Conservation (phyloP, 2,329 filamentous ascomycete species). For the Arthrobotrys megalospora region DNA sequence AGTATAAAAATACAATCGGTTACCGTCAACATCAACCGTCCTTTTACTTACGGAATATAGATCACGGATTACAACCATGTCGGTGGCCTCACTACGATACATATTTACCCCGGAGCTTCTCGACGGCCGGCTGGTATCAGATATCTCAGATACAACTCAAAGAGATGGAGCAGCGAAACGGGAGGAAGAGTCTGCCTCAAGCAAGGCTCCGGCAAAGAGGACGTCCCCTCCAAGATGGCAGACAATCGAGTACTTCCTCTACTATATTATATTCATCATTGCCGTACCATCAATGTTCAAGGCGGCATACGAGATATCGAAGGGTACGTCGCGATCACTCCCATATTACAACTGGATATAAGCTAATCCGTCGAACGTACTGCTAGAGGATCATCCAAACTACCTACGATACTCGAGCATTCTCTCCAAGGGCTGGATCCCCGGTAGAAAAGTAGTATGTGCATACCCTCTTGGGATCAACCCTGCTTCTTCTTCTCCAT, state of each 20-base stretch:
- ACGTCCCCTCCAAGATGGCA: constrained; percentile 80
- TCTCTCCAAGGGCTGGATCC: constrained; percentile 89
- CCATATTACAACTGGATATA: background rate
- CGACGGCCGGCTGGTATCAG: constrained; percentile 54
- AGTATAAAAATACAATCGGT: constrained; percentile 7
- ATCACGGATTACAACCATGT: constrained; percentile 46
- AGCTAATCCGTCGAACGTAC: background rate
- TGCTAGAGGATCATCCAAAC: constrained; percentile 81
- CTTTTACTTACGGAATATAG: constrained; percentile 5
- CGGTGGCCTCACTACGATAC: constrained; percentile 52
- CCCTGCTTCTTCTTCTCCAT: background rate
- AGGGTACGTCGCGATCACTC: constrained; percentile 72
- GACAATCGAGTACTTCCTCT: constrained; percentile 87
- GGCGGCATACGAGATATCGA: constrained; percentile 86
- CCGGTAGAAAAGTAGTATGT: constrained; percentile 86
- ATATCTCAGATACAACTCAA: constrained; percentile 36
- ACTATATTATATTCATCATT: constrained; percentile 78
- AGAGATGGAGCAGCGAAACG: constrained; percentile 54
- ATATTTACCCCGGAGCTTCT: constrained; percentile 58
- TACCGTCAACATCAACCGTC: constrained; percentile 15
- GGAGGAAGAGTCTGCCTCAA: constrained; percentile 37
- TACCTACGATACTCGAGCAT: constrained; percentile 81
- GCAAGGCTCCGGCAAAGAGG: constrained; percentile 42
- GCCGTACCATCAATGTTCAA: constrained; percentile 91
- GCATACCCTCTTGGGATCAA: background rate